Conservation (phyloP, 2,329 filamentous ascomycete species). For the Cryphonectria japonica region DNA sequence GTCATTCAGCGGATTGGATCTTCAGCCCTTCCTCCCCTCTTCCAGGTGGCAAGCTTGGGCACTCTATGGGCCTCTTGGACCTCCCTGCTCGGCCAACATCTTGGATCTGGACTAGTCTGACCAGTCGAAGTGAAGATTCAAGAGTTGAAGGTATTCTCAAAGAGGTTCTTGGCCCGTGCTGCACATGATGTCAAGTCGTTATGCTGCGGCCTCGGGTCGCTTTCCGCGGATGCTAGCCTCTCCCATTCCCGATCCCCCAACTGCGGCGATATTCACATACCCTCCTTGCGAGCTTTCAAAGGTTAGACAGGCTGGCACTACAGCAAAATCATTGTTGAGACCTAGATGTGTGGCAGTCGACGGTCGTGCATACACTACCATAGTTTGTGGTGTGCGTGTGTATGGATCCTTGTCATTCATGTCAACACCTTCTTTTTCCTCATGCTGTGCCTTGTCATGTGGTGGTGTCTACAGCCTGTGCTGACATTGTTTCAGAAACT, state of each 20-base stretch:
- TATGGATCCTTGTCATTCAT: not conserved
- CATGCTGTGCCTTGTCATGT: not conserved
- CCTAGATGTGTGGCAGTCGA: not conserved
- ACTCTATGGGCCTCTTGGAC: not conserved
- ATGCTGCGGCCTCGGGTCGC: not conserved
- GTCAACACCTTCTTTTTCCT: not conserved
- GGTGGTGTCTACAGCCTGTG: not conserved
- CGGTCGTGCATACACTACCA: not conserved
- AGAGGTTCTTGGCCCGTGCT: not conserved
- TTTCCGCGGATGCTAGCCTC: not conserved
- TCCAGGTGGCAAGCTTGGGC: not conserved
- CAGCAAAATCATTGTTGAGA: not conserved
- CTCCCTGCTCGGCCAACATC: not conserved
- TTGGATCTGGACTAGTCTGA: not conserved
- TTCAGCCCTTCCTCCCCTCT: not conserved
- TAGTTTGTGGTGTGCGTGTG: no score
- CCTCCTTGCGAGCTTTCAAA: not conserved
- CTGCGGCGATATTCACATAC: not conserved
- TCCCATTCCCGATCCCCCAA: not conserved
- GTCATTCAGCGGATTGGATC: not conserved
- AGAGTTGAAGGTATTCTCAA: not conserved
- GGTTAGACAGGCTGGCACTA: not conserved
- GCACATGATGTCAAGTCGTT: not conserved
- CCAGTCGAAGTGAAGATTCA: not conserved
- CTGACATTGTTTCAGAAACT: not conserved